Percentiles rank a stretch among this genome's conserved stretches.
These are phyloP conservation scores for Truncatella angustata DNA, from an alignment of 2,329 filamentous ascomycete genomes.

Conservation along the genomic window DNA sequence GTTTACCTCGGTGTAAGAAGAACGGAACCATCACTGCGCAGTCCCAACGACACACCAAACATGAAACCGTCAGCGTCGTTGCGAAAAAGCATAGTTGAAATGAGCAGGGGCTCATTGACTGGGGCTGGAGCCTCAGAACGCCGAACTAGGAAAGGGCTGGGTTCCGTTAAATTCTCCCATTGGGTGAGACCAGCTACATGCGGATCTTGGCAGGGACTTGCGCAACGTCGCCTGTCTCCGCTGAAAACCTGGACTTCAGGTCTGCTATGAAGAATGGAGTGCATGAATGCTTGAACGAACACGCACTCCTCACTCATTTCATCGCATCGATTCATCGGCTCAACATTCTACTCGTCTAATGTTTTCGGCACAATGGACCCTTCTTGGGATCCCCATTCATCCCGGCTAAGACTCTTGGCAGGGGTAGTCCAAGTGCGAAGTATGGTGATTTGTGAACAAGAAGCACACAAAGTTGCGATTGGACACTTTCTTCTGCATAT, in stretches of 20 bases:
- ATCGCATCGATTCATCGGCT: background rate
- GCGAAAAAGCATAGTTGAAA: background rate
- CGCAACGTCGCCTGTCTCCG: background rate
- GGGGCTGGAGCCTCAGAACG: background rate
- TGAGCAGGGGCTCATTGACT: constrained; percentile 2
- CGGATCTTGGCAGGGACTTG: background rate
- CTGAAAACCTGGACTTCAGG: no score
- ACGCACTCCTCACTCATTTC: constrained; percentile 4
- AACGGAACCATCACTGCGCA: no score
- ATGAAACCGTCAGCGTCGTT: constrained; percentile 9
- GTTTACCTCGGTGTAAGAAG: background rate
- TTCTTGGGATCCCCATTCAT: background rate
- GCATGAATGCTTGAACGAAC: constrained; percentile 3
- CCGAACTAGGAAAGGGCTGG: background rate
- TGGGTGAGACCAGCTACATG: background rate
- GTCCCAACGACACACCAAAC: background rate
- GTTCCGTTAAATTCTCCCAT: background rate
- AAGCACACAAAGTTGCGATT: no score
- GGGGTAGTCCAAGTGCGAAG: background rate
- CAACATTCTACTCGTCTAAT: background rate
- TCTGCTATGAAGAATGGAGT: background rate
- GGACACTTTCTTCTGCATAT: background rate
- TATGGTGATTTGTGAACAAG: background rate
- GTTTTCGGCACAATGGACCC: background rate
- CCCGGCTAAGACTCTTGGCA: background rate